Percentiles rank a stretch among this genome's conserved stretches.
phyloP scores from a whole-genome alignment of 805 yeast species.

The Phaffomyces opuntiae region DNA sequence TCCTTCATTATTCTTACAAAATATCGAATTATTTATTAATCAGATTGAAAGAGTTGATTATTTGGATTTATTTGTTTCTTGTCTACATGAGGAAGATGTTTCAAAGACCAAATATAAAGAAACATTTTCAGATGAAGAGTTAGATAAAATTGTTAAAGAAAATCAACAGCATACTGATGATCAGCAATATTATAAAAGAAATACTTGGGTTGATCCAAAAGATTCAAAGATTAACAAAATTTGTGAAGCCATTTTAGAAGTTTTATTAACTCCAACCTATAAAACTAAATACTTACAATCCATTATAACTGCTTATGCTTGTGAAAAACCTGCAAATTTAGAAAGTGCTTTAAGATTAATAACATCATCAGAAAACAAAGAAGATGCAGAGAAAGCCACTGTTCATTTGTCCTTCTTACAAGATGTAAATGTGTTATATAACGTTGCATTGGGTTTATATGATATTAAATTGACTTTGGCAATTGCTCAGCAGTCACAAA shows the following conservation, averaged over 20 bases:
- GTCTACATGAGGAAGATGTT: constrained; percentile 82
- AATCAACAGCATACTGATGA: constrained; percentile 27
- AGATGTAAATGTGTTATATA: constrained; percentile 79
- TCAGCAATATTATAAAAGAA: constrained; percentile 26
- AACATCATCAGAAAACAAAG: constrained; percentile 39
- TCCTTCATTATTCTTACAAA: constrained; percentile 58
- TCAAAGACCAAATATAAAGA: constrained; percentile 75
- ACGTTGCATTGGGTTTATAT: constrained; percentile 73
- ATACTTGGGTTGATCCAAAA: constrained; percentile 29
- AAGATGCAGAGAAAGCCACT: constrained; percentile 51
- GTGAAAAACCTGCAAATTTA: constrained; percentile 82
- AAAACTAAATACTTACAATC: constrained; percentile 61
- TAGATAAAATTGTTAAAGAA: constrained; percentile 25
- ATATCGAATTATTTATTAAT: constrained; percentile 58
- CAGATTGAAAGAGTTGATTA: constrained; percentile 70
- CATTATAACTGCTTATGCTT: constrained; percentile 84
- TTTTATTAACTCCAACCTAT: constrained; percentile 44
- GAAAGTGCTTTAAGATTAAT: constrained; percentile 66
- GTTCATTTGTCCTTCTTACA: constrained; percentile 85
- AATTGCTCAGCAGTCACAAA: constrained; percentile 94
- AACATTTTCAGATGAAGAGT: constrained; percentile 36
- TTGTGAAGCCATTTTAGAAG: constrained; percentile 61
- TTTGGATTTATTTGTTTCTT: constrained; percentile 80
- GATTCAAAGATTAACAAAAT: constrained; percentile 66
- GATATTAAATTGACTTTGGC: constrained; percentile 72